Conservation (phyloP, 2,329 filamentous ascomycete species). For the Fusarium brachygibbosum region DNA sequence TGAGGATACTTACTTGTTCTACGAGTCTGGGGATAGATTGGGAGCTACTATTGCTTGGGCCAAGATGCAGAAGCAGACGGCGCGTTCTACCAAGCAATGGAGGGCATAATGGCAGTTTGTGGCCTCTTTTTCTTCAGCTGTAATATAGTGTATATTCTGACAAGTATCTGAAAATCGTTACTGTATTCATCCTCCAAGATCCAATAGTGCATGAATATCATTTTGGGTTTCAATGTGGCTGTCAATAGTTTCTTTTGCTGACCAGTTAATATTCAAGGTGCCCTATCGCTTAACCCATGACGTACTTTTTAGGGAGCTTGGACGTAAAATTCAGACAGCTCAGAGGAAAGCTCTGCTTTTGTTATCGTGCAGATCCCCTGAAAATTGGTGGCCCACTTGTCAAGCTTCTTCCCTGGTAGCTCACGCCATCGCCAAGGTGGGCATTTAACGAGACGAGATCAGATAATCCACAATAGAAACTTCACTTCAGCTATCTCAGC, state of each 20-base stretch:
- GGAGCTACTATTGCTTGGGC: conserved; percentile 26
- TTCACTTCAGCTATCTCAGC: not conserved
- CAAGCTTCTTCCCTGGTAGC: not conserved
- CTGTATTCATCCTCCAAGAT: fast-evolving
- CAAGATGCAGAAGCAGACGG: conserved; percentile 1
- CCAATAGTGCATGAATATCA: too few species aligned
- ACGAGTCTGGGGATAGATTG: conserved; percentile 17
- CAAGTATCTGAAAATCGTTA: not conserved
- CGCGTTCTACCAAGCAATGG: not conserved
- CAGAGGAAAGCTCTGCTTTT: not conserved
- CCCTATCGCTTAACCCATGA: not conserved
- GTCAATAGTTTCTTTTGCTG: not conserved
- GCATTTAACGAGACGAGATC: not conserved
- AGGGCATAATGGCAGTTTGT: not conserved
- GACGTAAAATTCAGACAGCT: not conserved
- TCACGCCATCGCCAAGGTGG: not conserved
- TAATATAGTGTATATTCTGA: not conserved
- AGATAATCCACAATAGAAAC: conserved; percentile 9
- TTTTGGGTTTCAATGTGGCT: too few species aligned
- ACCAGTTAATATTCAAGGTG: not conserved
- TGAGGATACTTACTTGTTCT: conserved; percentile 21
- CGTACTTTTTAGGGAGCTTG: not conserved
- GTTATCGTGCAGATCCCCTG: not conserved
- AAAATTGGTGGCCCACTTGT: conserved; percentile 2
- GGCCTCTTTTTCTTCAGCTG: fast-evolving